Evolutionary conservation across 192 early-diverging fungal species (phyloP).

Genomic region (Coemansia sp.): DNA sequence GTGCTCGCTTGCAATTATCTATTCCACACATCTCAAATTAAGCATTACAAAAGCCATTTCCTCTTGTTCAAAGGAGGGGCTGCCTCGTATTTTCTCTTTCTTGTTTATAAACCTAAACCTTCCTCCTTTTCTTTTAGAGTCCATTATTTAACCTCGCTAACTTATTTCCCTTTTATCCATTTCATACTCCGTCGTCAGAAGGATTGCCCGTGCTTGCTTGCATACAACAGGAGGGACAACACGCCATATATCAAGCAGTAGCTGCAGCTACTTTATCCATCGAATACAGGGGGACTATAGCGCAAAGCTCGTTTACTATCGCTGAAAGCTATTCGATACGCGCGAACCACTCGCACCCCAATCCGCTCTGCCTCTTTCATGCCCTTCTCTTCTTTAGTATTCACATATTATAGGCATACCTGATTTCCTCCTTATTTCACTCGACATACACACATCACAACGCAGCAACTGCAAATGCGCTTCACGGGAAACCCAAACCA

Average conservation of each 20-base stretch:
- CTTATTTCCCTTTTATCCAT: not conserved
- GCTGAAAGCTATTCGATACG: not conserved
- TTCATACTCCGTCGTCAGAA: not conserved
- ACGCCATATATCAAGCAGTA: not conserved
- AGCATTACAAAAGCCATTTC: not conserved
- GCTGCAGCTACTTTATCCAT: not conserved
- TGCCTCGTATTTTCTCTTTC: not conserved
- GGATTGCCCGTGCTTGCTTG: not conserved
- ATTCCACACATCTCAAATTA: not conserved
- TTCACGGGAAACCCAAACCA: slow-evolving; percentile 3
- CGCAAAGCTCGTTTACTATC: not conserved
- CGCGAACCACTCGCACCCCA: too few relatives aligned
- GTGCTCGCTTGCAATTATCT: slow-evolving; percentile 10
- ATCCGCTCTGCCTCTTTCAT: not conserved
- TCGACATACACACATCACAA: not conserved
- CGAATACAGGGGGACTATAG: not conserved
- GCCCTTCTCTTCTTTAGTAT: not conserved
- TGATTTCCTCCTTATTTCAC: not conserved
- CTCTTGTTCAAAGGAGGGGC: slow-evolving; percentile 3
- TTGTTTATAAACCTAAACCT: not conserved
- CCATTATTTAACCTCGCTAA: not conserved
- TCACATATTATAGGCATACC: not conserved
- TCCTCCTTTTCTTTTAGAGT: not conserved
- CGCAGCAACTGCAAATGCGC: not conserved
- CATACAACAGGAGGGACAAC: not conserved